Base-by-base conservation (phyloP, 805 yeast genomes). In the Metschnikowia lunata region DNA sequence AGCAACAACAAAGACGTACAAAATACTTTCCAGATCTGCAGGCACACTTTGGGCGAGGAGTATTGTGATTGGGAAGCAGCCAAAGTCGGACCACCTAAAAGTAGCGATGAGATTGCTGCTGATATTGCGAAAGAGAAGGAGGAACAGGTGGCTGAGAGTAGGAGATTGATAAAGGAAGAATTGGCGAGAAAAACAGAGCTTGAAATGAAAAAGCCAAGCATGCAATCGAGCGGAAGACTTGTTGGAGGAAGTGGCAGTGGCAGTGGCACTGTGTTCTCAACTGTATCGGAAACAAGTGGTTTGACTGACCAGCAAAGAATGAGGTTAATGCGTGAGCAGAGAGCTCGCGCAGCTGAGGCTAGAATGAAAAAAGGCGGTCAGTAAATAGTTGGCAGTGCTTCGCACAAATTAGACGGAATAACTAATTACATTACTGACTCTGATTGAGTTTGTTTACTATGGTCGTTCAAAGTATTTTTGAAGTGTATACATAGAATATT, bases 331-430 rank as follows among this genome's bases (percentile, higher is more conserved):
- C 78, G 99, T 48, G 99, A 93, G 57, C 90, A 90, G 58, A 74
- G 98, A 43, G 97, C 97, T 0, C 76, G 98, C 43, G 99, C 99
- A 0, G 97, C 96, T 0, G 98, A 93, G 61, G 96, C 91, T 0
- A 74, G 99, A 54, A 55, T 87, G 43, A 63, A 58, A 34, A 44
- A 36, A 27, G 46, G 45, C 9, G 42, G 45, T 14, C 43, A 43
- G 36, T 43, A 39, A 13, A 4, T 29, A 18, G 23, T 18, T 5
- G 23, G 23, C 23, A 18, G 23, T 18, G 23, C 23, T 18, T 18
- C 5, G 23, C 23, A 18, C 3, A 18, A 18, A 18, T 18, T 18
- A 18, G 23, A 18, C 23, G 23, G 23, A 18, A 18, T 18, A 18
- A 18, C 23, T 18, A 18, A 18, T 18, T 18, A n/a, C 5, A 18